Base-by-base conservation (phyloP, 257 asterid species). In the Fraxinus americana region DNA sequence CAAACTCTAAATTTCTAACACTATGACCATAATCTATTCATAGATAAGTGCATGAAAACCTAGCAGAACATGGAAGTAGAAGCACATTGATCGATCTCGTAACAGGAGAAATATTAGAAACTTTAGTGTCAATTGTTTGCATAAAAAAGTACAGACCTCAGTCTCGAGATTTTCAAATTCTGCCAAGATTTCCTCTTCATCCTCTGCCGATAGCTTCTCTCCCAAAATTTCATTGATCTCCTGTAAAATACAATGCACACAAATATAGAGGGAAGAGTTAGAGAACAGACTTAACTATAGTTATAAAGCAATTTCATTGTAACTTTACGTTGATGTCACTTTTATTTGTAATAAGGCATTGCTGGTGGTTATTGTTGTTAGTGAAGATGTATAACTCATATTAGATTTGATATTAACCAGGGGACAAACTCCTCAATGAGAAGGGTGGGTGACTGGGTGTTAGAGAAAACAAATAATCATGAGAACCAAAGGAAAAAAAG, bases 171-270 rank as follows among this genome's bases (percentile, higher is more conserved):
- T 75, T 83, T 95, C 97, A 68, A 93, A 95, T 78, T 95, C 98
- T 30, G 97, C 97, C 74, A 95, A 82, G 77, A 95, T 82, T 79
- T 93, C 99, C 81, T 93, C 98, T 86, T 93, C 99, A 39, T 95
- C 99, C 89, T 93, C 98, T 30, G 98, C 90, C 38, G 99, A 92
- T 80, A 96, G 87, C 84, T 96, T 88, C 94, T 93, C 99, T 84
- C 96, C 99, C 90, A 95, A 77, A 59, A 95, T 88, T 71, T 92
- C 90, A 83, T 79, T 92, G 10, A 95, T 90, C 85, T 95, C 99
- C 98, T 94, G 65, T 72, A 82, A 79, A 77, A 77, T 3, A 71
- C 13, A 70, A 16, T 0, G 30, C 38, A 68, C 11, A 65, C 35
- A 45, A 50, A 41, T 36, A 70, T 19, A 71, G 50, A 68, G 75